phyloP scores from a whole-genome alignment of 495 filamentous ascomycete species.

The Xylaria intraflava region DNA sequence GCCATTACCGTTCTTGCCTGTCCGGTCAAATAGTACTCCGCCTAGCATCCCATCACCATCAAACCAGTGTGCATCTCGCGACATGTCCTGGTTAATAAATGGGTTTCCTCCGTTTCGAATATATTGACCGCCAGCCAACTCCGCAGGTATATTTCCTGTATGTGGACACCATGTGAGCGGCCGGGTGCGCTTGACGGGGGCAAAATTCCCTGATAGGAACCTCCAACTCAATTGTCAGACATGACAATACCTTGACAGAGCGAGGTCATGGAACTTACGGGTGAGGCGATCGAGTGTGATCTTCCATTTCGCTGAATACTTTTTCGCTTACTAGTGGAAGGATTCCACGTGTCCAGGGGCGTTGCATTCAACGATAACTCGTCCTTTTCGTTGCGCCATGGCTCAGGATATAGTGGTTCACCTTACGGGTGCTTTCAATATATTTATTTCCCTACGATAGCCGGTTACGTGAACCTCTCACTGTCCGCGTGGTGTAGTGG shows the following conservation, averaged over 20 bases:
- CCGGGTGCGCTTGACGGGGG: constrained; percentile 47
- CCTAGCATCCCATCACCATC: constrained; percentile 67
- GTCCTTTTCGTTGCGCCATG: background rate
- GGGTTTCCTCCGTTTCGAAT: constrained; percentile 65
- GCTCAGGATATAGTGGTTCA: background rate
- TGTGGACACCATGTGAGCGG: constrained; percentile 46
- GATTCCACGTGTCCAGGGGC: too few species aligned
- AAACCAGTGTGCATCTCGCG: constrained; percentile 59
- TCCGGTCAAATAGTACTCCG: constrained; percentile 50
- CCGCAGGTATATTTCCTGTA: constrained; percentile 48
- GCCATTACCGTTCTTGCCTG: constrained; percentile 15
- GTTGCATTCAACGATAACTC: background rate
- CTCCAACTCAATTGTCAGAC: constrained; percentile 6
- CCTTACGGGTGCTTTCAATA: background rate
- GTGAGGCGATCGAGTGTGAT: background rate
- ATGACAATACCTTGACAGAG: background rate
- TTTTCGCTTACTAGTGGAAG: background rate
- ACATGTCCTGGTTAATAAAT: constrained; percentile 49
- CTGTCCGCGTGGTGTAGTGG: too few species aligned
- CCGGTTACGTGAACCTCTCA: too few species aligned
- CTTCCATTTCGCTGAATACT: background rate
- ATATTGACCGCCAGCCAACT: constrained; percentile 58
- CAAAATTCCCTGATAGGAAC: constrained; percentile 59
- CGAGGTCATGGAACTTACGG: constrained; percentile 1
- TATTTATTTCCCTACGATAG: background rate